These are phyloP conservation scores for Ganoderma resinaceum DNA, from an alignment of 1,284 basidiomycete species.

Conservation along the genomic window DNA sequence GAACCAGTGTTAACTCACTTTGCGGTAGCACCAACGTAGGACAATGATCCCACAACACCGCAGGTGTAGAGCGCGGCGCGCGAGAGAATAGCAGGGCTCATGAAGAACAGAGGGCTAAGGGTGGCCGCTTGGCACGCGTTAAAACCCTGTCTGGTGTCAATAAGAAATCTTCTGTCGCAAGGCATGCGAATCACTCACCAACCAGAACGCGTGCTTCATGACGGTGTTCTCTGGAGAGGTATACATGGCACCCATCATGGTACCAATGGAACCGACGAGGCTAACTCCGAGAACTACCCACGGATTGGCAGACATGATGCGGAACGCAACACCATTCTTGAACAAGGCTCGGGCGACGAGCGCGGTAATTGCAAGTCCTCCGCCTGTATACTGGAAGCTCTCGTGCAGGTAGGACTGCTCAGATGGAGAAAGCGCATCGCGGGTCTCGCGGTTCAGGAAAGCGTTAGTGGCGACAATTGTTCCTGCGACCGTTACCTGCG, in stretches of 20 bases:
- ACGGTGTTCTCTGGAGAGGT: slow-evolving; percentile 77
- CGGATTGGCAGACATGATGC: slow-evolving; percentile 88
- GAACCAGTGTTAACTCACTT: slow-evolving; percentile 51
- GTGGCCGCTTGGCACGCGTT: slow-evolving; percentile 89
- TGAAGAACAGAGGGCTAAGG: slow-evolving; percentile 85
- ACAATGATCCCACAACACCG: slow-evolving; percentile 84
- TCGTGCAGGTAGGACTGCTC: slow-evolving; percentile 82
- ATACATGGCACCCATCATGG: slow-evolving; percentile 81
- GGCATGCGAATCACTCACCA: slow-evolving; percentile 53
- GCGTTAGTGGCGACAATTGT: slow-evolving; percentile 68
- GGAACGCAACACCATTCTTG: slow-evolving; percentile 74
- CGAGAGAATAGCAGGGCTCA: slow-evolving; percentile 86
- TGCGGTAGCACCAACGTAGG: slow-evolving; percentile 91
- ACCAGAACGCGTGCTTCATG: slow-evolving; percentile 81
- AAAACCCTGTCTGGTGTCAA: slow-evolving; percentile 63
- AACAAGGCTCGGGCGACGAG: slow-evolving; percentile 82
- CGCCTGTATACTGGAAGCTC: slow-evolving; percentile 88
- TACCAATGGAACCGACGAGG: slow-evolving; percentile 78
- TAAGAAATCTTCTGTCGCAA: background rate
- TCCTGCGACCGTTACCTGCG: slow-evolving; percentile 72
- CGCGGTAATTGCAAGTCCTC: slow-evolving; percentile 80
- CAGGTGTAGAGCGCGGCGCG: slow-evolving; percentile 90
- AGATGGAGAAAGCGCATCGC: slow-evolving; percentile 64
- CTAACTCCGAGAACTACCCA: slow-evolving; percentile 89
- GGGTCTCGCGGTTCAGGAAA: slow-evolving; percentile 80